These are phyloP conservation scores for Suhomyces ambrosiae DNA, from an alignment of 1,139 yeast genomes.

Conservation along the genomic window DNA sequence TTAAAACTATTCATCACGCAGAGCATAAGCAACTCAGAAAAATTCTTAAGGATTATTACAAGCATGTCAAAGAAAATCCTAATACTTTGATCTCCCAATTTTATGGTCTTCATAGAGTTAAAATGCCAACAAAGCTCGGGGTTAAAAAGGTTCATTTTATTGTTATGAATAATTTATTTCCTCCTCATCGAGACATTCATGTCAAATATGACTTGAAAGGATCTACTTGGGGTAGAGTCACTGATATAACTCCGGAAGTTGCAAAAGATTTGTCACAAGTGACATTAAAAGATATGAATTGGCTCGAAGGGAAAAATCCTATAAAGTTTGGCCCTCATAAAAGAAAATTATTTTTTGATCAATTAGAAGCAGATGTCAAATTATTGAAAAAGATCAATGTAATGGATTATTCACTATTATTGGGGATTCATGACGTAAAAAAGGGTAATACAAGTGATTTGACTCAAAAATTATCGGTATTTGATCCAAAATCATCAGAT, in stretches of 20 bases:
- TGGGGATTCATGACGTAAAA: constrained; percentile 82
- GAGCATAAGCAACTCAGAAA: constrained; percentile 84
- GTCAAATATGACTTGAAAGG: constrained; percentile 91
- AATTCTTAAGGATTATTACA: constrained; percentile 74
- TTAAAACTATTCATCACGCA: constrained; percentile 91
- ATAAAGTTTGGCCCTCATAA: constrained; percentile 76
- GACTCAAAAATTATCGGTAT: constrained; percentile 44
- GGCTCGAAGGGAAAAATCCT: constrained; percentile 66
- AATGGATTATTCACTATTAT: constrained; percentile 90
- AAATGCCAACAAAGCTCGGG: constrained; percentile 63
- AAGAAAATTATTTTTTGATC: constrained; percentile 59
- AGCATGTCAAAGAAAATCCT: constrained; percentile 81
- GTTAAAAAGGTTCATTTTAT: constrained; percentile 83
- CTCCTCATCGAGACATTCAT: constrained; percentile 90
- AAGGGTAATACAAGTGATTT: constrained; percentile 48
- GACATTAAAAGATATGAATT: constrained; percentile 79
- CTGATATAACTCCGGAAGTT: constrained; percentile 36
- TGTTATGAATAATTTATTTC: constrained; percentile 96
- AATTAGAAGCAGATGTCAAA: constrained; percentile 72
- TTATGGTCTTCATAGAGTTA: constrained; percentile 92
- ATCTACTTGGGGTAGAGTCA: constrained; percentile 80
- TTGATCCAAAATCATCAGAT: constrained; percentile 48
- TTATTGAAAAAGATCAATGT: constrained; percentile 74
- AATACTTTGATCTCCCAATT: constrained; percentile 89
- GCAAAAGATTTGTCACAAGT: constrained; percentile 39